Base-by-base conservation (phyloP, 495 filamentous ascomycete species). In the Ramalina peruviana region DNA sequence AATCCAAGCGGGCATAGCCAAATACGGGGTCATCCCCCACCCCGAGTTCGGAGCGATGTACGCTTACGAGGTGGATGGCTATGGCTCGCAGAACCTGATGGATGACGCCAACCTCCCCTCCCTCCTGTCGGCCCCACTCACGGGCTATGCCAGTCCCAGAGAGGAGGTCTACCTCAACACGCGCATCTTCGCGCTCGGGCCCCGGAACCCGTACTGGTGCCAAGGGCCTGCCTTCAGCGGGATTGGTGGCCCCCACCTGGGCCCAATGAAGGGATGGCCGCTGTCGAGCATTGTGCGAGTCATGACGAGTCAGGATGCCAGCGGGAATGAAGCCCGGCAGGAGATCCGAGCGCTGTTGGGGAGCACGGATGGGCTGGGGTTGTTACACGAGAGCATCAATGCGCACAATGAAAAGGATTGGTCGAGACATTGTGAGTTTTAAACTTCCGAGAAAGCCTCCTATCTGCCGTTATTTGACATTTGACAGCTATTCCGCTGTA, bases 101-200 rank as follows among this genome's bases (percentile, higher is more conserved):
- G 78, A 81, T 49, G 78, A 82, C 51, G 77, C 78, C 25, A 82
- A 82, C 53, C 66, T 82, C 44, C 77, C 78, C 0, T 71, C 66
- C 6, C 62, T 82, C 5, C 66, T 81, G 15, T 65, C 70, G 7
- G 68, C 73, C 36, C 74, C 78, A 0, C 61, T 81, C 46, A 61
- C 74, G 23, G 72, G 70, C 10, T 80, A 72, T 40, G 44, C 74
- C 1, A 58, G 64, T 13, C 51, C 54, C 7, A 48, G 51, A 21
- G 74, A 78, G 37, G 33, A 59, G 6, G 49, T 71, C 3, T 81
- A 81, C 51, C 67, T 62, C 48, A 68, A 62, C 47, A 81, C 78
- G 16, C 64, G 78, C 16, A 53, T 55, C 0, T 60, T 71, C n/a
- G 48, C 78, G 9, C 61, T 82, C 2, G 66, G 65, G 53, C 58